Percentiles rank a stretch among this genome's conserved stretches.
phyloP scores from a whole-genome alignment of 306 rosid genomes.

The Gleditsia sinensis region DNA sequence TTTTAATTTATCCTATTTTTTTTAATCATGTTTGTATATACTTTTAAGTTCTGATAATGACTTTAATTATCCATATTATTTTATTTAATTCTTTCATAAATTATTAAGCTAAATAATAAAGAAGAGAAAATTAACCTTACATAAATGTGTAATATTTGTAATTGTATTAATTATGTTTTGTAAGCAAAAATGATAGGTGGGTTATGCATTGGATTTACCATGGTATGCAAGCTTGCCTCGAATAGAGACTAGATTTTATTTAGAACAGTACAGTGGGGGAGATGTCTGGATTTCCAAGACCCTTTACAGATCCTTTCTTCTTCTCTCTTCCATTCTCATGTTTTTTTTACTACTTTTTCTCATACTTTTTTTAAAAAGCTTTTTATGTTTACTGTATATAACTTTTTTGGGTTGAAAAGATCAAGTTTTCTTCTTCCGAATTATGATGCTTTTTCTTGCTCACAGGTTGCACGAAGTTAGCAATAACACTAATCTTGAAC shows the following conservation, averaged over 20 bases:
- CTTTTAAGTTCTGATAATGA: no score
- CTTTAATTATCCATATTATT: background rate
- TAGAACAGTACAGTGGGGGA: constrained; percentile 60
- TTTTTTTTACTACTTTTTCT: no score
- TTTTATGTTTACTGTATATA: no score
- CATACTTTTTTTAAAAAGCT: no score
- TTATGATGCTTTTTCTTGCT: no score
- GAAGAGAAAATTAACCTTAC: no score
- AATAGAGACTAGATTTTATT: constrained; percentile 57
- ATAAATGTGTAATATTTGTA: background rate
- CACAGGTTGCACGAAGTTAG: constrained; percentile 61
- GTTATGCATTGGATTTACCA: constrained; percentile 59
- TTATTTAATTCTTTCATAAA: no score
- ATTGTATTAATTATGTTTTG: background rate
- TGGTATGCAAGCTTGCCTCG: constrained; percentile 69
- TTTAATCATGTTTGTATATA: no score
- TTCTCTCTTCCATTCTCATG: no score
- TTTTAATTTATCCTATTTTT: no score
- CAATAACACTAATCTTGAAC: constrained; percentile 58
- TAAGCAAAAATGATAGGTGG: constrained; percentile 38
- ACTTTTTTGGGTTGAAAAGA: no score
- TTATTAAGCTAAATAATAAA: no score
- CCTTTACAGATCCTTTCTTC: constrained; percentile 72
- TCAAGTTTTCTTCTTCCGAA: background rate
- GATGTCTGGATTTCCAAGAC: constrained; percentile 73